A percentile compares a stretch with the other conserved stretches of the same genome.
phyloP scores from a whole-genome alignment of 2,329 filamentous ascomycete genomes.

The Fusarium sp. region DNA sequence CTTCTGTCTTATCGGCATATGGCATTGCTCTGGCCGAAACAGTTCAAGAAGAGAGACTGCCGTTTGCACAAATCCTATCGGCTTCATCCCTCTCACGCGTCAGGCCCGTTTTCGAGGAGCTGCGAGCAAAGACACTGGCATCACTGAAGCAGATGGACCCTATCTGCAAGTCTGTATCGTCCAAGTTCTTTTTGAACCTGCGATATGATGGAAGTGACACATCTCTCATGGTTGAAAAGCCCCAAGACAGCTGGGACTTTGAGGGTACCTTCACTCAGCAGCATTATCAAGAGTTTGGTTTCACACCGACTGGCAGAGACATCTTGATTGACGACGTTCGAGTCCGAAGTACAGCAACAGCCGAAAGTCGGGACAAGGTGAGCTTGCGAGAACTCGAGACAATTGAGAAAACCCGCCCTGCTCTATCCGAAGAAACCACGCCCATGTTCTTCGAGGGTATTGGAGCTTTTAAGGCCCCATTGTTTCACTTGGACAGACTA shows the following conservation, averaged over 20 bases:
- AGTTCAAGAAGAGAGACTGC: slow-evolving; percentile 57
- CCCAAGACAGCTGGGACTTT: background rate
- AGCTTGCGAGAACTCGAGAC: too few species aligned
- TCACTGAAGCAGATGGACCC: slow-evolving; percentile 72
- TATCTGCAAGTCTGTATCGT: slow-evolving; percentile 60
- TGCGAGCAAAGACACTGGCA: slow-evolving; percentile 76
- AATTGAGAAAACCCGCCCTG: too few species aligned
- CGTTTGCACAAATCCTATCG: too few species aligned
- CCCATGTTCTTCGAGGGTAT: too few species aligned
- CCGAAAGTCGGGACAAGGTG: background rate
- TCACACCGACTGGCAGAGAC: slow-evolving; percentile 77
- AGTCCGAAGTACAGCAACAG: slow-evolving; percentile 87
- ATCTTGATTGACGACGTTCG: slow-evolving; percentile 92
- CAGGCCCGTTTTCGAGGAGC: slow-evolving; percentile 67
- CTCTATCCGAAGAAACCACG: too few species aligned
- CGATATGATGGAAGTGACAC: too few species aligned
- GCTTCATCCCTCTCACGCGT: too few species aligned
- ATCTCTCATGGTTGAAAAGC: too few species aligned
- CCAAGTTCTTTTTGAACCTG: too few species aligned
- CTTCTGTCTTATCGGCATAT: slow-evolving; percentile 88
- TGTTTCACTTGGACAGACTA: slow-evolving; percentile 54
- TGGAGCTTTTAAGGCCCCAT: too few species aligned
- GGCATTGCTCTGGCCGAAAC: slow-evolving; percentile 94
- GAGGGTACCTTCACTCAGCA: too few species aligned
- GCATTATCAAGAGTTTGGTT: slow-evolving; percentile 82